phyloP scores from a whole-genome alignment of 2,329 filamentous ascomycete genomes.

The Sporothrix dimorphospora region DNA sequence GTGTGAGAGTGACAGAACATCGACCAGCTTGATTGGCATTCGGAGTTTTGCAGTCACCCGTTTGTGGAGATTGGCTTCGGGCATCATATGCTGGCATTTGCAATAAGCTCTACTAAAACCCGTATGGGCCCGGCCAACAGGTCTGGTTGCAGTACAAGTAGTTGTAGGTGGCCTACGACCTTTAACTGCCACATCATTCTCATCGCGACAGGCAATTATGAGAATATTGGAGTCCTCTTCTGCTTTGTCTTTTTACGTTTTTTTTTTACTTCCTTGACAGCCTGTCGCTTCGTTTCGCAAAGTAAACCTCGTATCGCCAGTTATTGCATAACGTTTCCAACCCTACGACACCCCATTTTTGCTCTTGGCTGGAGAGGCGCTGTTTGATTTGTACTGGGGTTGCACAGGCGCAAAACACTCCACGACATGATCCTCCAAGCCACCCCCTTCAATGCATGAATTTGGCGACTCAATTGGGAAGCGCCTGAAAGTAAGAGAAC shows the following conservation, averaged over 20 bases:
- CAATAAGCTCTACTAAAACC: neutral
- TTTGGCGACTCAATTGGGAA: slow-evolving; percentile 10
- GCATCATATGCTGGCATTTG: neutral
- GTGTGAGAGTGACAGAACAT: neutral
- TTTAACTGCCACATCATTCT: neutral
- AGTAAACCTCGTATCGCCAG: neutral
- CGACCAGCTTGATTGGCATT: slow-evolving; percentile 6
- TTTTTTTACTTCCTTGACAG: neutral
- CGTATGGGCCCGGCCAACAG: neutral
- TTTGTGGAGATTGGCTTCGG: slow-evolving; percentile 3
- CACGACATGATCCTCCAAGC: slow-evolving; percentile 20
- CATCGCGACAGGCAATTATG: neutral
- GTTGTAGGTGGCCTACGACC: neutral
- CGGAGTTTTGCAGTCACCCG: neutral
- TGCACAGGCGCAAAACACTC: slow-evolving; percentile 13
- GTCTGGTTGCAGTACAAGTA: neutral
- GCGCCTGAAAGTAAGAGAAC: neutral
- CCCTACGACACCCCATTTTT: neutral
- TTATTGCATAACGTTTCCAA: slow-evolving; percentile 20
- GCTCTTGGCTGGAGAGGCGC: neutral
- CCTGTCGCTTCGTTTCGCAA: neutral
- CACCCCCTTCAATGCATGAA: slow-evolving; percentile 30
- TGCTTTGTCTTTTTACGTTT: neutral
- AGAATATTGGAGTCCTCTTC: neutral
- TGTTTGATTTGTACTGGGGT: slow-evolving; percentile 21